Evolutionary conservation across 164 flowering plant genomes (phyloP), one percentile per base, ranked within the genome.

Genomic region (Piper longum): DNA sequence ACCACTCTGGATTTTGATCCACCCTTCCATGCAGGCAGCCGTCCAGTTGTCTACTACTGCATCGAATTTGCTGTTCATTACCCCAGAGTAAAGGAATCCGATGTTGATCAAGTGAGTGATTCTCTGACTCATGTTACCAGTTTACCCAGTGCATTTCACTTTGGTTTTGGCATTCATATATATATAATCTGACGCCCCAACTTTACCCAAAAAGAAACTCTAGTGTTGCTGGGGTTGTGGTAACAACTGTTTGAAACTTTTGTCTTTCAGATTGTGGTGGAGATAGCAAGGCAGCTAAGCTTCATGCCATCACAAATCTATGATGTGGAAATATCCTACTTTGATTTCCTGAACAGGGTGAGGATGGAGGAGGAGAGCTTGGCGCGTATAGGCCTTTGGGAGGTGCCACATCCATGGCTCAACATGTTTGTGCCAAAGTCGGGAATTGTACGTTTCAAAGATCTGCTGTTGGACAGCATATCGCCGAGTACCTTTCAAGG

Each of bases 331-430:
- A 74, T 78, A 5, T 54, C 76, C 39, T 76, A 74, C 61, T 63
- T 74, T 16, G 81, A 80, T 56, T 80, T 80, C 68, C 68, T 80
- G 3, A 67, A 78, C 48, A 66, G 81, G 18, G 79, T 80, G 7
- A 70, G 69, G n/a, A 59, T 59, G 65, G 76, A 66, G 41, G 83
- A 80, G 66, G 36, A 60, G 56, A 57, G 62, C 48, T 64, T 79
- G 54, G 62, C 69, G 69, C 41, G 64, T 4, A 59, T 5, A 17
- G 81, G 81, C 4, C 59, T 74, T n/a, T 80, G 83, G 83, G 76
- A 80, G 45, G 78, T 80, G 16, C 51, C 81, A 18, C 83, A 80
- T 62, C 81, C 83, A 39, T 80, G 83, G 83, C 72, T 80, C 7
- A 78, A 80, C 54, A 67, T 80, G 65, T 70, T 77, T 58, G 74